A percentile compares a stretch with the other conserved stretches of the same genome.
These are phyloP conservation scores for Hypoxylon sp. DNA, from an alignment of 2,329 filamentous ascomycete genomes.

Conservation along the genomic window DNA sequence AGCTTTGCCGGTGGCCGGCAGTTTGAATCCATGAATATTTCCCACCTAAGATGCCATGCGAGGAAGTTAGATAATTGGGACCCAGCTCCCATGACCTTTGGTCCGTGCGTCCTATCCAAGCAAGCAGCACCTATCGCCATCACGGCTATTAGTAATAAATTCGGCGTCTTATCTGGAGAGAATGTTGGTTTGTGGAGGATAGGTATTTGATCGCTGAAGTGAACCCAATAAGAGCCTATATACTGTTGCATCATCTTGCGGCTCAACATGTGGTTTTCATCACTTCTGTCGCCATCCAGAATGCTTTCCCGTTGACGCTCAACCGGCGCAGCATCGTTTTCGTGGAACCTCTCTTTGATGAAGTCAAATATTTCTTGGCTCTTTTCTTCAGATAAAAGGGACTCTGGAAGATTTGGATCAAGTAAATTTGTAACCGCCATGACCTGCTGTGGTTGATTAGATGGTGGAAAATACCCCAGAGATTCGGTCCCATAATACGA, in stretches of 20 bases:
- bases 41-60: slow-evolving; percentile 93
- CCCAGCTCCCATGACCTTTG: slow-evolving; percentile 76
- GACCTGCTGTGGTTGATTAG: slow-evolving; percentile 72
- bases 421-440: slow-evolving; percentile 91
- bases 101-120: slow-evolving; percentile 81
- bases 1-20: slow-evolving; percentile 92
- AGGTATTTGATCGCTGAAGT: slow-evolving; percentile 93
- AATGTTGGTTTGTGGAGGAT: slow-evolving; percentile 96
- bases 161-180: slow-evolving; percentile 84
- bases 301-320: slow-evolving; percentile 80
- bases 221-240: slow-evolving; percentile 90
- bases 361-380: slow-evolving; percentile 83
- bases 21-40: slow-evolving; percentile 90
- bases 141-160: slow-evolving; percentile 83
- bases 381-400: slow-evolving; percentile 86
- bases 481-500: slow-evolving; percentile 60
- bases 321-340: slow-evolving; percentile 76
- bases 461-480: slow-evolving; percentile 65
- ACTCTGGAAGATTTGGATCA: slow-evolving; percentile 81
- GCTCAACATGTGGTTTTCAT: slow-evolving; percentile 74
- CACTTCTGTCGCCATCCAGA: slow-evolving; percentile 78
- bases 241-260: slow-evolving; percentile 96
- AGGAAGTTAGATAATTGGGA: slow-evolving; percentile 88
- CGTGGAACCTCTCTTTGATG: slow-evolving; percentile 82
- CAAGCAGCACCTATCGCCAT: slow-evolving; percentile 93